Base-by-base conservation (phyloP, 2,329 filamentous ascomycete genomes). In the Epichloe amarillans region DNA sequence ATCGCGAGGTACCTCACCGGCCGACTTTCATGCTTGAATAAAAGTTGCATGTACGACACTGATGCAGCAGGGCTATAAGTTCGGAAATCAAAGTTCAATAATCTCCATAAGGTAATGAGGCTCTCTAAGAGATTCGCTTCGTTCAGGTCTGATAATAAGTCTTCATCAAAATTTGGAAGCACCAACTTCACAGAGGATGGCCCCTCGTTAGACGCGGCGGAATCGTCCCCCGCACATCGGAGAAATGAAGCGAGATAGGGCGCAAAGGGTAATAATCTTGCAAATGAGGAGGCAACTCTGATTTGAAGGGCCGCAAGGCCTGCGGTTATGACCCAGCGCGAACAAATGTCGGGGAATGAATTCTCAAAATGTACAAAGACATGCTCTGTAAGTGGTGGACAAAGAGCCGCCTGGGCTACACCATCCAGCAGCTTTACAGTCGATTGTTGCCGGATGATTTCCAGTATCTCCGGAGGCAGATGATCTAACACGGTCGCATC, bases 341-440 rank as follows among this genome's bases (percentile, higher is more conserved):
- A 85, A 66, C 85, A 88, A 47, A 94, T 73, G 66, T 96, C 90
- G 58, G 88, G 80, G 60, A 93, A 87, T 40, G 90, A 69, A 54
- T 76, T 72, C 63, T 86, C 82, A 66, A 90, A 89, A 61, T 85
- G 77, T 56, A 78, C 72, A 62, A 93, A 89, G 62, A 95, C 72
- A 51, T 73, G 72, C 62, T 88, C 80, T 60, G 88, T 91, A 65
- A 81, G 76, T 68, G 73, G 71, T 58, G 86, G 75, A 60, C 80
- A 74, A 61, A 95, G 77, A 52, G 87, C 81, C 53, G 82, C 78
- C 59, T 76, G 71, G 58, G 86, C 78, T 61, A 94, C 72, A 58
- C 79, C 78, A 64, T 88, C 79, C 40, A 94, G 77, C 66, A 89
- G 83, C 61, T 77, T 75, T 57, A 76, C 74, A 62, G 82, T 76